Conservation (phyloP, 345 rosid species). For the Clarkia xantiana region DNA sequence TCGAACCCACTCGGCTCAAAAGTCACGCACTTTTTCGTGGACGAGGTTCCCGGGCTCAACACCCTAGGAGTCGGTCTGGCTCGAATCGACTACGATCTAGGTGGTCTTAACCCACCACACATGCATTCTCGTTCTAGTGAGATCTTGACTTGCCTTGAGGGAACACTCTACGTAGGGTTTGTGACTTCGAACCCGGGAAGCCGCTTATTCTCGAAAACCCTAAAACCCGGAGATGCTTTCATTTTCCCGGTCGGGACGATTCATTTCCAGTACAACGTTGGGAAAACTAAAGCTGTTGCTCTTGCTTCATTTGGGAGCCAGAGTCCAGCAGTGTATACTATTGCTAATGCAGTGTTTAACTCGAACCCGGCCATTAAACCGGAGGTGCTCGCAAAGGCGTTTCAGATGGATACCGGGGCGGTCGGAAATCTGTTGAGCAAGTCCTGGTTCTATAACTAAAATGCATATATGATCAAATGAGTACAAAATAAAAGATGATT, state of each 20-base stretch:
- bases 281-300: slow-evolving; percentile 10
- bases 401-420: slow-evolving; percentile 5
- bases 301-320: slow-evolving; percentile 10
- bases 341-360: slow-evolving; percentile 8
- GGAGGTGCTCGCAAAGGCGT: slow-evolving; percentile 8
- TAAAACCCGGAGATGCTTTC: slow-evolving; percentile 17
- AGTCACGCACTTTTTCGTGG: slow-evolving; percentile 5
- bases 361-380: slow-evolving; percentile 6
- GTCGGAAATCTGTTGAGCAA: slow-evolving; percentile 7
- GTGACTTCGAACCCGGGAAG: slow-evolving; percentile 22
- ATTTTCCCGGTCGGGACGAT: slow-evolving; percentile 12
- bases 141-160: slow-evolving; percentile 17
- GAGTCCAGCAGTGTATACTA: slow-evolving; percentile 10
- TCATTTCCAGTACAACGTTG: slow-evolving; percentile 26
- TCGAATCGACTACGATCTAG: slow-evolving; percentile 14
- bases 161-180: slow-evolving; percentile 27
- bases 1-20: slow-evolving; percentile 7
- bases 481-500: too few relatives aligned
- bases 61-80: slow-evolving; percentile 15
- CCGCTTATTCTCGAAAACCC: slow-evolving; percentile 13
- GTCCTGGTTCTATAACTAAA: slow-evolving; percentile 1
- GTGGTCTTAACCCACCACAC: slow-evolving; percentile 23
- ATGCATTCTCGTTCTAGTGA: slow-evolving; percentile 20
- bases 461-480: too few relatives aligned
- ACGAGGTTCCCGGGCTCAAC: slow-evolving; percentile 12